These are phyloP conservation scores for Tinospora cordifolia DNA, from an alignment of 164 flowering plant species.

Conservation along the genomic window DNA sequence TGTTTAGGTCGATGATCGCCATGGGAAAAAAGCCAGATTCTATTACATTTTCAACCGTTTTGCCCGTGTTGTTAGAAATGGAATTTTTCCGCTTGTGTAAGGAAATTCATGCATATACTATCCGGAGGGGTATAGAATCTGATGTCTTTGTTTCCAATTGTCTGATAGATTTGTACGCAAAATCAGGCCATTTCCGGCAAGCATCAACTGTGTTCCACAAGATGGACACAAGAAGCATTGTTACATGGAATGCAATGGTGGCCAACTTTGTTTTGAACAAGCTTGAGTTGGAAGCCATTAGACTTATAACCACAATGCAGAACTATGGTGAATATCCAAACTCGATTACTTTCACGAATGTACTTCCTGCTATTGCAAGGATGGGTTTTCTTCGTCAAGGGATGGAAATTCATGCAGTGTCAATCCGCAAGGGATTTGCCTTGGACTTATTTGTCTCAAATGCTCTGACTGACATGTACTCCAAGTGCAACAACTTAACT, in stretches of 20 bases:
- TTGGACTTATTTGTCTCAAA: constrained; percentile 33
- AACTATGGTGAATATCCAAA: constrained; percentile 24
- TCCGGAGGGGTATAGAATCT: constrained; percentile 34
- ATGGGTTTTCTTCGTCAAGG: constrained; percentile 28
- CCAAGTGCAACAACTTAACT: constrained; percentile 28
- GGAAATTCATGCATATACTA: constrained; percentile 48
- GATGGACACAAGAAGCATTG: constrained; percentile 31
- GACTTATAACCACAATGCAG: constrained; percentile 28
- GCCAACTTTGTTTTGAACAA: constrained; percentile 32
- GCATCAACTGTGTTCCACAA: constrained; percentile 40
- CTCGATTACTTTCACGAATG: constrained; percentile 33
- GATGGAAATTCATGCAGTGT: constrained; percentile 37
- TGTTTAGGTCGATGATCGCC: constrained; percentile 43
- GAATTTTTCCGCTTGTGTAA: constrained; percentile 29
- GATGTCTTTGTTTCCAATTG: constrained; percentile 50
- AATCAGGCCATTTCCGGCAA: constrained; percentile 29
- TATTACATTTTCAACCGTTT: constrained; percentile 41
- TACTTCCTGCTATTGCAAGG: constrained; percentile 47
- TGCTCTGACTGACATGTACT: constrained; percentile 43
- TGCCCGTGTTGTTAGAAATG: constrained; percentile 51
- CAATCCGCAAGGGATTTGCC: constrained; percentile 24
- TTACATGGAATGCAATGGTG: constrained; percentile 63
- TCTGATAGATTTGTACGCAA: constrained; percentile 63
- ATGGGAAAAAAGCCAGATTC: constrained; percentile 28
- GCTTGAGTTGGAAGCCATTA: constrained; percentile 24